A percentile compares a stretch with the other conserved stretches of the same genome.
phyloP scores from a whole-genome alignment of 2,329 filamentous ascomycete genomes.

The Colletotrichum noveboracense region DNA sequence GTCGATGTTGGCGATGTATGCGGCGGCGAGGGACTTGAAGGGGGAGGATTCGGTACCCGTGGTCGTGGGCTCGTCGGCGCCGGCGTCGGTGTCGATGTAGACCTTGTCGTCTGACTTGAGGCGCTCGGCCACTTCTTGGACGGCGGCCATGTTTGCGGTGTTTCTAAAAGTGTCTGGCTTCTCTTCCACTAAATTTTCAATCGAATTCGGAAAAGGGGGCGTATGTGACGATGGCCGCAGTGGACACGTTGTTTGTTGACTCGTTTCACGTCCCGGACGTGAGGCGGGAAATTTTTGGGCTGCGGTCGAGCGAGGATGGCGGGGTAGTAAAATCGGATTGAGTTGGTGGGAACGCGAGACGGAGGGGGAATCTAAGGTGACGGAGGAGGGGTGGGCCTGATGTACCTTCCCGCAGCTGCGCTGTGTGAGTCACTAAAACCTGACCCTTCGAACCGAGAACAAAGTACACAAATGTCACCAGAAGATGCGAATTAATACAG shows the following conservation, averaged over 20 bases:
- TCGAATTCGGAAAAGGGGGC: neutral
- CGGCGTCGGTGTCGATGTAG: conserved; percentile 83
- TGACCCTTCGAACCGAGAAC: neutral
- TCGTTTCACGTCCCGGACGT: neutral
- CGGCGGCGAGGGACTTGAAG: conserved; percentile 81
- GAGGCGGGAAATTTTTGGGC: conserved; percentile 18
- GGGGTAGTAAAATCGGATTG: conserved; percentile 23
- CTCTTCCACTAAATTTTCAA: no score
- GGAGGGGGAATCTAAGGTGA: neutral
- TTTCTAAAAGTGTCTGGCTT: neutral
- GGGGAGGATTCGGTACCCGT: conserved; percentile 75
- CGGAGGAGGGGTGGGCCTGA: neutral
- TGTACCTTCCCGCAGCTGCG: neutral
- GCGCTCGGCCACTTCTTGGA: conserved; percentile 57
- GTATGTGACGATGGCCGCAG: neutral
- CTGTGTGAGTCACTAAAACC: conserved; percentile 10
- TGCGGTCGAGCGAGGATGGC: conserved; percentile 16
- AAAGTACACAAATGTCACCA: neutral
- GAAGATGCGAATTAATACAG: neutral
- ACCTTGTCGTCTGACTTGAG: conserved; percentile 54
- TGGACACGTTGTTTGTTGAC: conserved; percentile 11
- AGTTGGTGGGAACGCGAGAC: conserved; percentile 9
- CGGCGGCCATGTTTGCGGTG: conserved; percentile 40
- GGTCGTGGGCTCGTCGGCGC: conserved; percentile 71
- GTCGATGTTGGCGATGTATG: conserved; percentile 74